Conservation (phyloP, 1,284 basidiomycete genomes). For the Rhodofomes roseus region DNA sequence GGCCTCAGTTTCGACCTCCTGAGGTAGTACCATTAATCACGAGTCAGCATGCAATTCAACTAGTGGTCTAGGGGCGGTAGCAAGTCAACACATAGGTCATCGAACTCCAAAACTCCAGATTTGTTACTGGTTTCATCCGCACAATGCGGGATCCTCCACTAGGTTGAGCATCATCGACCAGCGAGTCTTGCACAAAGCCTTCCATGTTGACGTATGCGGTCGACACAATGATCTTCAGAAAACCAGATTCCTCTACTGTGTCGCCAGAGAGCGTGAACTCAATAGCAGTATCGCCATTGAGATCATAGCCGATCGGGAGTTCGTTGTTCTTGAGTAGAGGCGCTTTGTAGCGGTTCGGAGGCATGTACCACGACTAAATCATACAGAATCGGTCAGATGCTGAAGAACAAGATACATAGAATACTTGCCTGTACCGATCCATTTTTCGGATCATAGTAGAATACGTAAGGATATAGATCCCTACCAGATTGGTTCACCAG, state of each 20-base stretch:
- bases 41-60: too few relatives aligned
- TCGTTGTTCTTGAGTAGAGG: not conserved
- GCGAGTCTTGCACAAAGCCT: not conserved
- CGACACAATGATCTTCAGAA: not conserved
- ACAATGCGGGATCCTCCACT: too few relatives aligned
- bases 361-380: not conserved
- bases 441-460: not conserved
- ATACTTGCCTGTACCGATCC: not conserved
- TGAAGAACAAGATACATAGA: not conserved
- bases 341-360: not conserved
- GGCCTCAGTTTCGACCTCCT: too few relatives aligned
- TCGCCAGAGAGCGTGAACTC: not conserved
- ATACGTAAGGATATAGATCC: not conserved
- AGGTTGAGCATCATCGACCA: too few relatives aligned
- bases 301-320: not conserved
- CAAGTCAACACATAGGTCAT: too few relatives aligned
- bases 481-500: not conserved
- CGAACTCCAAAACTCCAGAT: too few relatives aligned
- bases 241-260: not conserved
- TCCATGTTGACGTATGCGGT: not conserved
- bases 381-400: not conserved
- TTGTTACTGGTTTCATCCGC: too few relatives aligned
- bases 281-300: not conserved
- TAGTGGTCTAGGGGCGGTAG: too few relatives aligned
- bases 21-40: too few relatives aligned